Percentiles rank a stretch among this genome's conserved stretches.
phyloP scores from a whole-genome alignment of 495 filamentous ascomycete genomes.

The Aspergillus sclerotiicarbonarius region DNA sequence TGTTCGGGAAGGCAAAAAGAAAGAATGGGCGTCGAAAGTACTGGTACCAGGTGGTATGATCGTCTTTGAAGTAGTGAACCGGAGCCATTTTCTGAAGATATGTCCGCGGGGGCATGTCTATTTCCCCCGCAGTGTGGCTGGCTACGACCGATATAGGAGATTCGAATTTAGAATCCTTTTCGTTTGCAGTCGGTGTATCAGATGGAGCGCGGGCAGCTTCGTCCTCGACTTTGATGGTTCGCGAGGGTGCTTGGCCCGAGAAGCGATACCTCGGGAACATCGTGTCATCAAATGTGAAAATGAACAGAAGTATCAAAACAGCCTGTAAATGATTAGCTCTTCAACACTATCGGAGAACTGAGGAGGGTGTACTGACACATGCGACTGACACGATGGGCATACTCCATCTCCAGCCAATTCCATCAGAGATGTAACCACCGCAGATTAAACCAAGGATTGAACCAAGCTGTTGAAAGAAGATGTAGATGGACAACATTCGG shows the following conservation, averaged over 20 bases:
- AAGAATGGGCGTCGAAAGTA: conserved; percentile 37
- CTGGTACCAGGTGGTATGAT: conserved; percentile 32
- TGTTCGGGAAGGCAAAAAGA: conserved; percentile 35
- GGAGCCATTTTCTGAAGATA: conserved; percentile 23
- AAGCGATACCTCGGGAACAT: conserved; percentile 34
- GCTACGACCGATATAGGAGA: conserved; percentile 8
- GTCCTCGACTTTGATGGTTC: not conserved
- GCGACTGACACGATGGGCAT: conserved; percentile 32
- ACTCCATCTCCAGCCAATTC: conserved; percentile 33
- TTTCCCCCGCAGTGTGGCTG: conserved; percentile 14
- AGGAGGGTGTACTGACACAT: conserved; percentile 15
- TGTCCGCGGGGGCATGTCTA: conserved; percentile 21
- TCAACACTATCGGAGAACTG: not conserved
- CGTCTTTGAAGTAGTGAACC: conserved; percentile 27
- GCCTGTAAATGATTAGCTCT: conserved; percentile 12
- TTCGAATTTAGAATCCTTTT: conserved; percentile 15
- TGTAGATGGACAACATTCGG: conserved; percentile 10
- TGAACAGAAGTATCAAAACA: conserved; percentile 28
- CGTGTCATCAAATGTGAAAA: conserved; percentile 37
- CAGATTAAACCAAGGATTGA: conserved; percentile 10
- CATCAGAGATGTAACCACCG: conserved; percentile 14
- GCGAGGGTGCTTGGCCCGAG: not conserved
- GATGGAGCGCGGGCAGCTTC: not conserved
- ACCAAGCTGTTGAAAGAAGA: conserved; percentile 13
- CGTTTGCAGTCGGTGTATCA: not conserved